Conservation (phyloP, 306 rosid species). For the Begonia fuchsioides region DNA sequence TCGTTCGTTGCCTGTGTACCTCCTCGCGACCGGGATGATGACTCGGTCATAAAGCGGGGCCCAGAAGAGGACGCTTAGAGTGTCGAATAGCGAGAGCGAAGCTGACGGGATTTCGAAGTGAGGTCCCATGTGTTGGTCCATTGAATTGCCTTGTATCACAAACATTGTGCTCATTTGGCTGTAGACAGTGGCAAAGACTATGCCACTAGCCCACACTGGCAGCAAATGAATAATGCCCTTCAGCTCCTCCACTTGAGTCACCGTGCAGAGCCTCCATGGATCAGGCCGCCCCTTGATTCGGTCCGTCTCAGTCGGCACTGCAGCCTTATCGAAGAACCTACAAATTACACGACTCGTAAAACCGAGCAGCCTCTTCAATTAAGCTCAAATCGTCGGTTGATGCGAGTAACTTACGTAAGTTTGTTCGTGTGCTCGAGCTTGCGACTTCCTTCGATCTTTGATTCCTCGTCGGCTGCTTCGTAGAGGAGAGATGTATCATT, state of each 20-base stretch:
- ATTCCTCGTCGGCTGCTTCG: too few relatives aligned
- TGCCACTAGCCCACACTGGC: conserved; percentile 77
- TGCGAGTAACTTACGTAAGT: too few relatives aligned
- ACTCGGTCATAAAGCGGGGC: conserved; percentile 39
- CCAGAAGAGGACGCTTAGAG: conserved; percentile 74
- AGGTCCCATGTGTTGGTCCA: conserved; percentile 68
- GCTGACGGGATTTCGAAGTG: conserved; percentile 65
- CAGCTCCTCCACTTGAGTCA: conserved; percentile 82
- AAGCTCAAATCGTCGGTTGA: too few relatives aligned
- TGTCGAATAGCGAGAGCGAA: conserved; percentile 66
- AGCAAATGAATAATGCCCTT: conserved; percentile 45
- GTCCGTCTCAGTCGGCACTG: conserved; percentile 31
- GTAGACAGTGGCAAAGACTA: conserved; percentile 57
- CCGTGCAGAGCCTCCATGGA: conserved; percentile 71
- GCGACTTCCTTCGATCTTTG: too few relatives aligned
- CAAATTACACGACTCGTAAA: too few relatives aligned
- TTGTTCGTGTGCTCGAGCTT: too few relatives aligned
- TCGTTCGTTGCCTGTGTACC: conserved; percentile 45
- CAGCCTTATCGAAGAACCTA: conserved; percentile 75
- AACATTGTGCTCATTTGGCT: conserved; percentile 86
- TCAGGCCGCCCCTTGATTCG: conserved; percentile 12
- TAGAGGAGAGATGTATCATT: too few relatives aligned
- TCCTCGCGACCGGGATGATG: conserved; percentile 46
- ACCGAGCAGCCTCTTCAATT: too few relatives aligned
- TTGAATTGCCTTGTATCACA: conserved; percentile 69